Conservation (phyloP, 2,329 filamentous ascomycete genomes). For the Pestalotiopsis sp. region DNA sequence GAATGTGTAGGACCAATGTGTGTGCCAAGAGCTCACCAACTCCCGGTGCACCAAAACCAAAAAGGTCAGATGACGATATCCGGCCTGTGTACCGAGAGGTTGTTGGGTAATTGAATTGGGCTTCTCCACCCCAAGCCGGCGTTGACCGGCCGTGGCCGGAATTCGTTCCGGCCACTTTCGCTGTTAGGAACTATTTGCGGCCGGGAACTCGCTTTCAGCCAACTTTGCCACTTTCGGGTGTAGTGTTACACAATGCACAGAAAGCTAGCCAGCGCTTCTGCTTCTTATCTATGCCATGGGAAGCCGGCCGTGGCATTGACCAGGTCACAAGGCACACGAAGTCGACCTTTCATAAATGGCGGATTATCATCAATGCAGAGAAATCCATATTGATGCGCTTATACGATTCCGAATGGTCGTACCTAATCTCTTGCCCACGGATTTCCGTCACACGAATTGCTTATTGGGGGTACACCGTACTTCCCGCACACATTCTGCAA, state of each 20-base stretch:
- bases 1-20: background rate
- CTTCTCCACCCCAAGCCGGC: constrained; percentile 10
- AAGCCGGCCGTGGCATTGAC: background rate
- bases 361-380: background rate
- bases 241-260: background rate
- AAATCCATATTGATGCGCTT: background rate
- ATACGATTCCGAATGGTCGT: background rate
- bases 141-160: constrained; percentile 10
- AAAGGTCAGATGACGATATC: constrained; percentile 8
- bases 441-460: background rate
- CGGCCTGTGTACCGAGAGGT: constrained; percentile 9
- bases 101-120: constrained; percentile 5
- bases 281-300: background rate
- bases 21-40: constrained; percentile 1
- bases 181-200: background rate
- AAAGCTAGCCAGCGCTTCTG: background rate
- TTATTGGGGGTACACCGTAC: background rate
- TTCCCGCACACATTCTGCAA: background rate
- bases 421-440: background rate
- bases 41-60: background rate
- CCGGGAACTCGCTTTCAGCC: background rate
- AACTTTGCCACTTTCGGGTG: constrained; percentile 9
- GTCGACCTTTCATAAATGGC: background rate
- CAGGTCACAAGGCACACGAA: background rate
- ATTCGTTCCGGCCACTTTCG: constrained; percentile 7